Base-by-base conservation (phyloP, 2,329 filamentous ascomycete genomes). In the Fusarium vanettenii region DNA sequence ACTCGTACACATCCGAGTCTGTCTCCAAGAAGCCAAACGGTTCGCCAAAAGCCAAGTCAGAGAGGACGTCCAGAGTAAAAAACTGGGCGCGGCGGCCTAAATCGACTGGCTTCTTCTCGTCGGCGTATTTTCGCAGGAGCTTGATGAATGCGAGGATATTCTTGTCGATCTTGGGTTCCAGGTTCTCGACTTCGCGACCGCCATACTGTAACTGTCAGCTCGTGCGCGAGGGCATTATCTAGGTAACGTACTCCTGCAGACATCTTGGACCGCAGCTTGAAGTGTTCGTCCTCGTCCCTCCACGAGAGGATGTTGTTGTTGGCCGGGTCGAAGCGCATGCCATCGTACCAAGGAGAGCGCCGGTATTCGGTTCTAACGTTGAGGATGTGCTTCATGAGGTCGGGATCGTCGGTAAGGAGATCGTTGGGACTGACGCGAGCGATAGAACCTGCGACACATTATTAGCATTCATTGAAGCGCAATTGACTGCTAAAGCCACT, bases 21-120 rank as follows among this genome's bases (percentile, higher is more conserved):
- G 81, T 79, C 37, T 82, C 81, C 3, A 89, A 67, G 74, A 85
- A 87, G 16, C 87, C 86, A 69, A 89, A 87, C 0, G 84, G 79
- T 35, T 84, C 77, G 9, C 87, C 87, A 48, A 89, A 86, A 2
- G 87, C 87, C 13, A 90, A 70, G 18, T 85, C 84, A 14, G 85
- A 87, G 52, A 90, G 88, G 29, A 89, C 86, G 67, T 90, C 89
- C 0, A 90, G 78, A 0, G 87, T 88, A 45, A 89, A 86, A 80
- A 84, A 89, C 48, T 88, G 86, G 2, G 84, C 83, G 35, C 87
- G 86, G 7, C 80, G 80, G 4, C 84, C 85, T 22, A 89, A 76
- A 66, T 90, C 87, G 82, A 79, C 35, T 0, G 66, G 20, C 0
- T 65, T 66, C 5, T 64, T 68, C 20, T 64, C 50, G 0, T 65